phyloP scores from a whole-genome alignment of 495 filamentous ascomycete genomes.

The Penicillium subrubescens region DNA sequence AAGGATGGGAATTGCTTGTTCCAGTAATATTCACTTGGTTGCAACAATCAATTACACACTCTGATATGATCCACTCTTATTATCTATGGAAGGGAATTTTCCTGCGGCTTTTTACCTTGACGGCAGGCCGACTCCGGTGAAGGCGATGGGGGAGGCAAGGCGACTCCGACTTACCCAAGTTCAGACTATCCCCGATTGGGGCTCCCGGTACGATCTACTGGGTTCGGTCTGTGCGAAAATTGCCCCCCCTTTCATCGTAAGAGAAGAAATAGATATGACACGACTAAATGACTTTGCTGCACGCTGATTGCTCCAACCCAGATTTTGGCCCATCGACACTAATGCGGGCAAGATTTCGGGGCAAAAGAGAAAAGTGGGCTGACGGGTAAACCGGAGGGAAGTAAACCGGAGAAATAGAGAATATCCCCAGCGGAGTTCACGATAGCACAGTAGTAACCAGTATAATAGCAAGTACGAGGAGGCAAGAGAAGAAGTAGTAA shows the following conservation, averaged over 20 bases:
- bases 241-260: neutral
- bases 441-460: no score
- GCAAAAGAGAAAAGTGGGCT: neutral
- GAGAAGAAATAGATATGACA: neutral
- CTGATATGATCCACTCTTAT: neutral
- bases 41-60: no score
- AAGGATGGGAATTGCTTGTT: slow-evolving; percentile 14
- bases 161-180: neutral
- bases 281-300: slow-evolving; percentile 4
- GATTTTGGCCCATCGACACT: slow-evolving; percentile 7
- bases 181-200: neutral
- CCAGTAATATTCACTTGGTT: neutral
- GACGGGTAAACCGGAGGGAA: no score
- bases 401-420: neutral
- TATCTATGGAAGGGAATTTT: neutral
- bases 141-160: slow-evolving; percentile 6
- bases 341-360: slow-evolving; percentile 13
- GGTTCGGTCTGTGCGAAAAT: slow-evolving; percentile 22
- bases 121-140: slow-evolving; percentile 10
- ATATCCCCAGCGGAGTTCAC: no score
- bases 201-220: neutral
- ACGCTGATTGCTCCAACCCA: slow-evolving; percentile 3
- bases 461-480: no score
- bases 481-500: neutral
- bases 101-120: neutral